Percentiles rank a stretch among this genome's conserved stretches.
These are phyloP conservation scores for Penicillium arizonense DNA, from an alignment of 495 filamentous ascomycete genomes.

Conservation along the genomic window DNA sequence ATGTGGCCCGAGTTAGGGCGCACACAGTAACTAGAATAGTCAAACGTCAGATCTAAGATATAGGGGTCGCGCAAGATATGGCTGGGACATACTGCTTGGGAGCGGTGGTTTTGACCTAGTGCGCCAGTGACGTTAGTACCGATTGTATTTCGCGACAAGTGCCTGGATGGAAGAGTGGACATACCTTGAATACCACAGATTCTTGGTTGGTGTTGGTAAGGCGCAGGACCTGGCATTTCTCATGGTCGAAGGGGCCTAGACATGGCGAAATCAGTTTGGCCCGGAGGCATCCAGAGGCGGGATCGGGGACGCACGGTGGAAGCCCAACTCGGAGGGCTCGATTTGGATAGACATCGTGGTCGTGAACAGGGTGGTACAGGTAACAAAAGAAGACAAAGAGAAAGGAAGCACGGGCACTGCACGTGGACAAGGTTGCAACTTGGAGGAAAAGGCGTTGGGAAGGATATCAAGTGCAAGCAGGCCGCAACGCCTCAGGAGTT, in stretches of 20 bases:
- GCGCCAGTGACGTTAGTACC: conserved; percentile 18
- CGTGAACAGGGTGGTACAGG: conserved; percentile 2
- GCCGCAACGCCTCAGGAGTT: conserved; percentile 23
- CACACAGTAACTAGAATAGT: conserved; percentile 82
- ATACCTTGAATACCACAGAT: conserved; percentile 93
- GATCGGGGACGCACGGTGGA: conserved; percentile 69
- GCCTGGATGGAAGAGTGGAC: conserved; percentile 11
- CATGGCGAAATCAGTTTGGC: conserved; percentile 17
- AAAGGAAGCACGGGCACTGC: background rate
- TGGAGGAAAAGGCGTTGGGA: conserved; percentile 11
- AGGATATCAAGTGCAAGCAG: conserved; percentile 20
- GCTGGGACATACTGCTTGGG: conserved; percentile 86
- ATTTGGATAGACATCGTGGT: conserved; percentile 88
- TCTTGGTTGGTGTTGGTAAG: conserved; percentile 77
- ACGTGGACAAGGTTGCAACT: conserved; percentile 15
- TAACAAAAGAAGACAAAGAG: background rate
- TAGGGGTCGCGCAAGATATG: background rate
- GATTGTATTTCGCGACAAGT: conserved; percentile 12
- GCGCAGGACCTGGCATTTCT: conserved; percentile 80
- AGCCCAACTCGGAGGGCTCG: conserved; percentile 86
- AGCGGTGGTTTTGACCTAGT: conserved; percentile 95
- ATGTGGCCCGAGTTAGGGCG: conserved; percentile 96
- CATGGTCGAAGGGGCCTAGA: conserved; percentile 85
- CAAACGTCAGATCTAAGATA: conserved; percentile 14
- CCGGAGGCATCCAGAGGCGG: conserved; percentile 2